Base-by-base conservation (phyloP, 305 asterid species). In the Solanum chacoense region DNA sequence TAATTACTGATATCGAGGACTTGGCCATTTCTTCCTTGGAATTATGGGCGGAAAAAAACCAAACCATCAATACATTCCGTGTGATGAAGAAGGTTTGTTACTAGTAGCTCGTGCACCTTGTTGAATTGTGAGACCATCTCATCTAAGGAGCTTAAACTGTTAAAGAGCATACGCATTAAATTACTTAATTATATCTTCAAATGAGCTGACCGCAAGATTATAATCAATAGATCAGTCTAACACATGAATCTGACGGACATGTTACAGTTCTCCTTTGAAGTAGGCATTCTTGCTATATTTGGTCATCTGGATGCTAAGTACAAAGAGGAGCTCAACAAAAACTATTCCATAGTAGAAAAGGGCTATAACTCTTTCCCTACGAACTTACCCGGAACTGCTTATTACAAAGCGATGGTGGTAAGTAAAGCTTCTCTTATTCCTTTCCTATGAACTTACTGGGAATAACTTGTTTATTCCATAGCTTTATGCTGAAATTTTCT, bases 341-440 rank as follows among this genome's bases (percentile, higher is more conserved):
- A 96, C 63, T 97, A 97, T 71, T 90, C 91, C 86, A 94, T 94
- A 67, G 89, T 97, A 59, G 98, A 96, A 11, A 94, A 93, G 85
- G 99, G 99, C 73, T 97, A 97, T 92, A 97, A 97, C 89, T 97
- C 97, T 86, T 94, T 97, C 91, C 98, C 99, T 31, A 94, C 96
- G 71, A 94, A 92, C 88, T 76, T 97, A 24, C 99, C 98, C 13
- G 97, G 98, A 88, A 96, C 99, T 8, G 88, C 96, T 1, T 97
- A 93, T 78, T 94, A 93, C 91, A 97, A 93, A 87, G 98, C 99
- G 80, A 29, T 96, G 50, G 84, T 37, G 95, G 99, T 96, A 91
- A 89, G 84, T 81, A n/a, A 38, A 45, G 67, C n/a, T 88, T 84
- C 84, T n/a, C 22, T 63, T 26, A 22, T 36, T 67, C 42, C 16